Conservation (phyloP, 140 eudicot genomes). For the Cichorium intybus region DNA sequence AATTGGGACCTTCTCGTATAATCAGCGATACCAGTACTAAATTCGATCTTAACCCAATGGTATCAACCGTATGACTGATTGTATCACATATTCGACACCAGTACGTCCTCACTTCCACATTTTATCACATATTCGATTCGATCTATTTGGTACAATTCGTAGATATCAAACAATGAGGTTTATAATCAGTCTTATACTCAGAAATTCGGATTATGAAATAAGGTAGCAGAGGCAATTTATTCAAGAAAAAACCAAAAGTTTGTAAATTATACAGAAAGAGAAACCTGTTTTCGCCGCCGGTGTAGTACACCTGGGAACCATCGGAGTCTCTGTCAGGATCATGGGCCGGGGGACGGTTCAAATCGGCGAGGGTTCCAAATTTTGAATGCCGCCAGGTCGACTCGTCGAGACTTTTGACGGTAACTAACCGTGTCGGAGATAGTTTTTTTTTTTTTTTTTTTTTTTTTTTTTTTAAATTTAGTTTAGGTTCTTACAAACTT, state of each 20-base stretch:
- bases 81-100: not conserved
- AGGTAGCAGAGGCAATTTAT: not conserved
- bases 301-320: constrained; percentile 62
- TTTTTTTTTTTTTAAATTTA: no score
- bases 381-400: constrained; percentile 52
- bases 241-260: constrained; percentile 7
- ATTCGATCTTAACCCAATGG: no score
- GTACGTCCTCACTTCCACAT: no score
- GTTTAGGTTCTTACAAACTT: no score
- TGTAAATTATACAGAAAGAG: not conserved
- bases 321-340: constrained; percentile 75
- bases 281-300: constrained; percentile 66
- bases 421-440: no score
- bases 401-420: constrained; percentile 51
- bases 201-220: not conserved
- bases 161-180: not conserved
- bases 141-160: not conserved
- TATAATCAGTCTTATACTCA: not conserved
- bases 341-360: constrained; percentile 56
- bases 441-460: no score
- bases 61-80: not conserved
- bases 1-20: not conserved
- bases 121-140: not conserved
- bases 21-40: no score
- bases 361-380: constrained; percentile 58